phyloP scores from a whole-genome alignment of 139 green algal species.

The Astrephomene gubernaculifera region DNA sequence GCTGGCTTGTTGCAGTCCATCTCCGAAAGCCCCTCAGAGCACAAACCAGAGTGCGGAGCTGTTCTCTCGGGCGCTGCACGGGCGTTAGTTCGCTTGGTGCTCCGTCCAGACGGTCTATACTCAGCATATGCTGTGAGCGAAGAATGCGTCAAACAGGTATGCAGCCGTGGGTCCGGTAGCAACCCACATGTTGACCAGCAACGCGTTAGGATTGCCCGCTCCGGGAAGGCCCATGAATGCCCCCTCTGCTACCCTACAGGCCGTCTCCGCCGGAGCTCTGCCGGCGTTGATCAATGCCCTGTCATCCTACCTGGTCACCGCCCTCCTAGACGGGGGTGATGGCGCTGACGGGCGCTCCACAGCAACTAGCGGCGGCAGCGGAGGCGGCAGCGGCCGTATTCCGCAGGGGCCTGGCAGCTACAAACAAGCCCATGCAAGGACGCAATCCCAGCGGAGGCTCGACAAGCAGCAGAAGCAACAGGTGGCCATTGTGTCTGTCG shows the following conservation, averaged over 20 bases:
- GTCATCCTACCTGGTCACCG: background rate
- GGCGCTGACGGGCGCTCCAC: background rate
- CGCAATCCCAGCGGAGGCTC: background rate
- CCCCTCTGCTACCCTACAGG: background rate
- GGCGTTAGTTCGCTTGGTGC: background rate
- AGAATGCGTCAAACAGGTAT: constrained; percentile 18
- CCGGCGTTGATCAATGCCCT: constrained; percentile 16
- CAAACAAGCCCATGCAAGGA: background rate
- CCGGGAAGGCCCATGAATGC: background rate
- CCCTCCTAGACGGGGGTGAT: background rate
- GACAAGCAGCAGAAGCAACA: constrained; percentile 24
- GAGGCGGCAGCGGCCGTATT: background rate
- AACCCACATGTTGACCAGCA: background rate
- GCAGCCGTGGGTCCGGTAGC: background rate
- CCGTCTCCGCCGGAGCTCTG: background rate
- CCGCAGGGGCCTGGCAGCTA: background rate
- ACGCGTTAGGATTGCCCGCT: background rate
- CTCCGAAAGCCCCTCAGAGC: background rate
- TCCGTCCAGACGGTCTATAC: constrained; percentile 16
- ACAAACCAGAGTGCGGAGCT: background rate
- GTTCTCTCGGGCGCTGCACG: constrained; percentile 11
- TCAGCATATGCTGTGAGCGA: background rate
- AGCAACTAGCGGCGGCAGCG: background rate
- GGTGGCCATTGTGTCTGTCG: background rate
- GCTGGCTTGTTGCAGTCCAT: background rate